Conservation (phyloP, 208 protist species). For the Leishmania turanica region DNA sequence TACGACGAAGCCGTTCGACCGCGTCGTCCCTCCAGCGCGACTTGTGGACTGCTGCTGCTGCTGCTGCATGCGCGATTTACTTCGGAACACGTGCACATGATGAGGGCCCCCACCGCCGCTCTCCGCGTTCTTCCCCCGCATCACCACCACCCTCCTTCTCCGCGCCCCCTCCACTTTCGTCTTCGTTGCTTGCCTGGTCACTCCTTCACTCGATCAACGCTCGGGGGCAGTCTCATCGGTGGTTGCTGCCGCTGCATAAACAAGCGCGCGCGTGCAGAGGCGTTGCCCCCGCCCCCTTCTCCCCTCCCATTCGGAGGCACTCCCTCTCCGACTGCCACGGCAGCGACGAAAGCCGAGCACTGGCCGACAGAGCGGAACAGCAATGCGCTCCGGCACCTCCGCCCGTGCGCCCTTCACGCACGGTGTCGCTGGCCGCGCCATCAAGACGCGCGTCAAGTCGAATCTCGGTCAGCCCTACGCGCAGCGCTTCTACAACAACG, state of each 20-base stretch:
- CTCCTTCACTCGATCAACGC: neutral
- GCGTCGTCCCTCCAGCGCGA: too few relatives aligned
- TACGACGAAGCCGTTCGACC: too few relatives aligned
- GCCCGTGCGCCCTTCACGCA: conserved; percentile 33
- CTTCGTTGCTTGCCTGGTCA: neutral
- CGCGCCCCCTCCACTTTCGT: neutral
- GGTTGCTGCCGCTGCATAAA: neutral
- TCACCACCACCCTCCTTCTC: neutral
- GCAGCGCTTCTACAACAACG: conserved; percentile 67
- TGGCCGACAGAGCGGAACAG: neutral
- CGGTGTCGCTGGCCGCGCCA: conserved; percentile 48
- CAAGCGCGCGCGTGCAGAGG: neutral
- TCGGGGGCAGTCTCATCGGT: neutral
- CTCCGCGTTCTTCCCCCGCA: neutral
- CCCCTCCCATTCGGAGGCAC: neutral
- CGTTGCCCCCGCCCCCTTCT: neutral
- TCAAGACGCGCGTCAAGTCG: conserved; percentile 78
- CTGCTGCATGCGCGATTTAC: too few relatives aligned
- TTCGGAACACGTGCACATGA: too few relatives aligned
- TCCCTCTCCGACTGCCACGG: neutral
- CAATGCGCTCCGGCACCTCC: conserved; percentile 8
- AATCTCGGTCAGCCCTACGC: conserved; percentile 70
- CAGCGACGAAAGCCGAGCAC: neutral
- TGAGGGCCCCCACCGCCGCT: neutral
- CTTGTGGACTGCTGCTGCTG: too few relatives aligned